Base-by-base conservation (phyloP, 225 moss, liverwort and hornwort species). In the Straminergon stramineum region DNA sequence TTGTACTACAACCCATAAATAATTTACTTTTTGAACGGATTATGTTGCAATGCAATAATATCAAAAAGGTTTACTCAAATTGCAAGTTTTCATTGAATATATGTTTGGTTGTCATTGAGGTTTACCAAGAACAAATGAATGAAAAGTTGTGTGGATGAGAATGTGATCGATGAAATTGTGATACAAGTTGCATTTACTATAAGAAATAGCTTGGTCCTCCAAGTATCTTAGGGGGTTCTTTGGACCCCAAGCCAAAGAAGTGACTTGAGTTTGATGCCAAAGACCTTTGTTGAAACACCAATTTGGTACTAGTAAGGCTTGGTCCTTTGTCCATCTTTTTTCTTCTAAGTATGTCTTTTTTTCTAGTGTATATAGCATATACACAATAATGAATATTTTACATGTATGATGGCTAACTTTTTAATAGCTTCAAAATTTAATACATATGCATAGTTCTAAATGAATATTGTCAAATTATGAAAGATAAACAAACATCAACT, bases 341-440 rank as follows among this genome's bases (percentile, higher is more conserved):
- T 32, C 6, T 32, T 75, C 31, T 75, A 48, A 48, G 48, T 48
- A 9, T 20, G 1, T 10, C 2, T 30, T 77, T 77, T 53, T 3
- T 35, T 24, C 9, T 78, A 5, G 9, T 78, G 15, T 37, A 55
- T 5, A 35, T 13, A 53, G 8, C 35, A 55, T 55, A 1, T 2
- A 78, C 0, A 78, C 6, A 55, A 37, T 15, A 15, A 0, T 55
- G 23, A 55, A 2, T 35, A 24, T 35, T 35, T 3, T 53, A 13
- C 3, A 21, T 52, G 13, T 0, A 1, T 8, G 1, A 34, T 22
- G 9, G 9, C 2, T 53, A 77, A 5, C 0, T 34, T 51, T 43
- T 73, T 39, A 14, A 26, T 4, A 41, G 26, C 3, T 41, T 41
- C 15, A 26, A 41, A 15, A 14, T 26, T 24, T n/a, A 13, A 7